A percentile compares a stretch with the other conserved stretches of the same genome.
phyloP scores from a whole-genome alignment of 2,329 filamentous ascomycete genomes.

The Venturiaceae sp. region DNA sequence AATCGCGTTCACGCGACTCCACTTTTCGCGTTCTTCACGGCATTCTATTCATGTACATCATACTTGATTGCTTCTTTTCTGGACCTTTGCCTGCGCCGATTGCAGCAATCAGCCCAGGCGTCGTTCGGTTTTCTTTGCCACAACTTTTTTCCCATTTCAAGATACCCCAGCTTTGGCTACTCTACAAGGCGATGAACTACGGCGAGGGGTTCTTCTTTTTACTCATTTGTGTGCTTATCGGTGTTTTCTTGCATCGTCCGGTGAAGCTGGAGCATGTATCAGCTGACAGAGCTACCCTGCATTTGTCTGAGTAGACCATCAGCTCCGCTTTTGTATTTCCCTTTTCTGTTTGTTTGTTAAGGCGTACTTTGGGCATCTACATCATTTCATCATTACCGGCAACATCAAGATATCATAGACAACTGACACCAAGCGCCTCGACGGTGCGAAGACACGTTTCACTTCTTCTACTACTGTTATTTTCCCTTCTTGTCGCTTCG shows the following conservation, averaged over 20 bases:
- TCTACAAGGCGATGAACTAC: background rate
- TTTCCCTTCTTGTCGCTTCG: background rate
- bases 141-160: background rate
- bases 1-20: no score
- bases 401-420: slow-evolving; percentile 3
- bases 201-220: background rate
- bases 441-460: background rate
- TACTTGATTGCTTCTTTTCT: background rate
- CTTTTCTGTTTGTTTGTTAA: background rate
- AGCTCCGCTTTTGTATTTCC: background rate
- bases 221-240: background rate
- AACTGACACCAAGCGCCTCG: background rate
- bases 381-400: background rate
- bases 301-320: background rate
- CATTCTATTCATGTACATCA: background rate
- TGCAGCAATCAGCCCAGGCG: background rate
- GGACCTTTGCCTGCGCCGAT: background rate
- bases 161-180: background rate
- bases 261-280: background rate
- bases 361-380: background rate
- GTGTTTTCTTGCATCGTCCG: background rate
- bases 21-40: no score
- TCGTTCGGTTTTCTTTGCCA: background rate
- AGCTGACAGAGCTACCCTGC: background rate
- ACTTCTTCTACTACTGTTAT: background rate